Percentiles rank a stretch among this genome's conserved stretches.
These are phyloP conservation scores for Xylariales sp. DNA, from an alignment of 2,329 filamentous ascomycete species.

Conservation along the genomic window DNA sequence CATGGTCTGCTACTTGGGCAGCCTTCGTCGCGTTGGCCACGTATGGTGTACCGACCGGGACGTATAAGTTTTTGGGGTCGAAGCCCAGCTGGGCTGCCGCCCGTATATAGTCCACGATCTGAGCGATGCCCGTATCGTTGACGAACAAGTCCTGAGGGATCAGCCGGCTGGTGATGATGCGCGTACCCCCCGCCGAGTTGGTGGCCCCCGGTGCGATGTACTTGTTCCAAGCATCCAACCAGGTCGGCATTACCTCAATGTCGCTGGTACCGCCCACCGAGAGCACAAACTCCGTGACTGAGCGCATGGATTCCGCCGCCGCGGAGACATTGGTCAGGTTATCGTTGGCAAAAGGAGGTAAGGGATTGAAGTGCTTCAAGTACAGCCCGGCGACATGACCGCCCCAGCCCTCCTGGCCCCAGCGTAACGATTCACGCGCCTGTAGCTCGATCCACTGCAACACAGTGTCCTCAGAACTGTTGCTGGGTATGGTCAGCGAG, in stretches of 20 bases:
- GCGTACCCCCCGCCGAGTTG: conserved; percentile 10
- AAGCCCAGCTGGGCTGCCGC: conserved; percentile 8
- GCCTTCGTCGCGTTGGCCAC: conserved; percentile 6
- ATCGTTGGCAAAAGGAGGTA: conserved; percentile 11
- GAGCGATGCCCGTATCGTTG: conserved; percentile 11
- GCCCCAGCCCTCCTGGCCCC: conserved; percentile 19
- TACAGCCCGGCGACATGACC: conserved; percentile 15
- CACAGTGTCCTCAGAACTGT: conserved; percentile 20
- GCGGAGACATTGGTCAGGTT: conserved; percentile 12
- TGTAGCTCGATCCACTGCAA: conserved; percentile 22
- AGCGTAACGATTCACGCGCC: conserved; percentile 12
- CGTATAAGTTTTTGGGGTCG: conserved; percentile 14
- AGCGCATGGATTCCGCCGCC: conserved; percentile 13
- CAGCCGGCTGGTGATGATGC: conserved; percentile 13
- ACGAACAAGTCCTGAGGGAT: conserved; percentile 13
- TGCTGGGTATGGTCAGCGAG: conserved; percentile 17
- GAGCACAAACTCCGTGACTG: conserved; percentile 12
- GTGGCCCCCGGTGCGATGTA: conserved; percentile 12
- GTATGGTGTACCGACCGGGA: conserved; percentile 14
- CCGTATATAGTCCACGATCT: conserved; percentile 10
- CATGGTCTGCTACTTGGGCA: background rate
- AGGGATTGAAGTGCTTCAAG: conserved; percentile 17
- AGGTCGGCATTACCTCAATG: conserved; percentile 15
- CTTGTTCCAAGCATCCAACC: conserved; percentile 16
- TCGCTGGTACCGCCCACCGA: conserved; percentile 13